Evolutionary conservation across 73 alveolate genomes (phyloP).

Genomic region (Paraurostyla sp.): DNA sequence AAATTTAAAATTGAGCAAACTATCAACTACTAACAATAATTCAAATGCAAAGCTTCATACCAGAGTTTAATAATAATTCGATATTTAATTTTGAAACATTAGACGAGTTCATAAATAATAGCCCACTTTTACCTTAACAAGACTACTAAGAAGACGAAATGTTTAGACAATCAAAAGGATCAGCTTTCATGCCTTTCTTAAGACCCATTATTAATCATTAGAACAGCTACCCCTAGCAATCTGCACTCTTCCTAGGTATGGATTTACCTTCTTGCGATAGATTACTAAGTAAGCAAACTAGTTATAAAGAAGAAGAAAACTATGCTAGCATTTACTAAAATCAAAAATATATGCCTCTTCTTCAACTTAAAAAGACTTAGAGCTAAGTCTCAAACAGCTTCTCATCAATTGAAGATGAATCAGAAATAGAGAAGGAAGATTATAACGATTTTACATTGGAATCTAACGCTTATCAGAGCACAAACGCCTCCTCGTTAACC

Average conservation of each 20-base stretch:
- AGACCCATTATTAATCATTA: neutral
- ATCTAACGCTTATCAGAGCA: neutral
- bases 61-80: constrained; percentile 5
- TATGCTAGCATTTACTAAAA: neutral
- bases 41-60: neutral
- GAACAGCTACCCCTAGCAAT: neutral
- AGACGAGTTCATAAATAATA: constrained; percentile 7
- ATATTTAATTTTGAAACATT: constrained; percentile 5
- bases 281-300: neutral
- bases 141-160: constrained; percentile 7
- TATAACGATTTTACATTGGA: constrained; percentile 19
- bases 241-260: neutral
- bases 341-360: neutral
- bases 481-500: neutral
- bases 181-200: constrained; percentile 4
- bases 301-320: neutral
- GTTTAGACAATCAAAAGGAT: neutral
- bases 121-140: neutral
- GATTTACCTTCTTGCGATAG: constrained; percentile 5
- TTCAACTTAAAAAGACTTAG: neutral
- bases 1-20: neutral
- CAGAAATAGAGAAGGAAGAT: neutral
- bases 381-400: neutral
- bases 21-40: neutral
- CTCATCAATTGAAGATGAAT: neutral